Conservation (phyloP, 2,329 filamentous ascomycete species). For the Aureobasidium vineae region DNA sequence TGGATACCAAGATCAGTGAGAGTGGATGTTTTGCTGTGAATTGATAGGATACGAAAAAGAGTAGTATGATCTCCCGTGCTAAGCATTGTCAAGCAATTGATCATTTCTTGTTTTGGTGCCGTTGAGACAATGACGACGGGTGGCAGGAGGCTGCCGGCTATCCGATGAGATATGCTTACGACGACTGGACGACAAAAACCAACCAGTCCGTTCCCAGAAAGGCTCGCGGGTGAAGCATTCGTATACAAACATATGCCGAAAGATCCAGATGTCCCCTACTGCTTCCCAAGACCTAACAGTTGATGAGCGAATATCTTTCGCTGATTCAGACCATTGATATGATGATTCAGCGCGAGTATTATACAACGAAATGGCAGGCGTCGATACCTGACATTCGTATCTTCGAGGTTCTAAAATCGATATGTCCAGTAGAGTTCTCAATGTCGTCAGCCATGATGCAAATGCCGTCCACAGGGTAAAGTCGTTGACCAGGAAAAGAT, state of each 20-base stretch:
- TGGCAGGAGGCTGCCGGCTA: constrained; percentile 6
- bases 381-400: no score
- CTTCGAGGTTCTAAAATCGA: no score
- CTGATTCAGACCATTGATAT: not conserved
- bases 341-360: not conserved
- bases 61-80: not conserved
- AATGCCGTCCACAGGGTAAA: not conserved
- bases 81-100: constrained; percentile 13
- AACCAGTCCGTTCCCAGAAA: not conserved
- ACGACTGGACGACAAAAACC: not conserved
- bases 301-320: no score
- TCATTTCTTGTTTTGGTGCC: constrained; percentile 7
- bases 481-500: not conserved
- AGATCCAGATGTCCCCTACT: not conserved
- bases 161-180: constrained; percentile 16
- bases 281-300: not conserved
- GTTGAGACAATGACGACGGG: constrained; percentile 11
- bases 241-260: not conserved
- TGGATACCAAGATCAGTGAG: not conserved
- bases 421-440: not conserved
- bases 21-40: not conserved
- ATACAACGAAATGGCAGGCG: not conserved
- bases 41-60: not conserved
- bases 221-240: not conserved
- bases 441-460: not conserved